Base-by-base conservation (phyloP, 305 asterid species). In the Fraxinus ornus region DNA sequence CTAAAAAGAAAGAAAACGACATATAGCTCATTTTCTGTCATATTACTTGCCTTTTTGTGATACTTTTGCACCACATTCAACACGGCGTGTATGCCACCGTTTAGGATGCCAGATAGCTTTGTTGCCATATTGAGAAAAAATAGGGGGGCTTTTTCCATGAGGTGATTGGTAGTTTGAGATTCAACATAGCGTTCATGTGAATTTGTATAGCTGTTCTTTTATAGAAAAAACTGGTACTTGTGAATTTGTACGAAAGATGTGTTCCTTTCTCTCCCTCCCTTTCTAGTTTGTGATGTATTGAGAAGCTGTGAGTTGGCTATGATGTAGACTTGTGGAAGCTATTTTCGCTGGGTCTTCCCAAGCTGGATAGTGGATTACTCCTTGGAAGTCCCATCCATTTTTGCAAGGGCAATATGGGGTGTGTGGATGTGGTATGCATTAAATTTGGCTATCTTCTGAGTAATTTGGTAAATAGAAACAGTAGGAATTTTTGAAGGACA, bases 1-100 rank as follows among this genome's bases (percentile, higher is more conserved):
- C 66, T 80, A 24, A 57, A 81, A 24, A 78, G 60, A 7, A 26
- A 12, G 64, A 81, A 73, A 72, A 22, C 71, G n/a, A 33, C 8
- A 33, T 22, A 3, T 15, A 12, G 39, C 70, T 64, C 35, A 32
- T 62, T 76, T 62, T 82, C 57, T 83, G 28, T 15, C 32, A 36
- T 78, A 33, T 70, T 1, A 24, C 72, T 21, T 76, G 10, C 78
- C 82, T 62, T 73, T 76, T 79, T 49, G 71, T 66, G 73, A 66
- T 26, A 66, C 73, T 66, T 66, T 0, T 26, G 70, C 35, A 10
- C 2, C 73, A 66, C 72, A 62, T 60, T 60, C 70, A 21, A 7
- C 70, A 21, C 5, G 1, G 70, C 1, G 0, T 60, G 28, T 8
- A 21, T 21, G 30, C 13, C 30, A 21, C 70, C 0, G 15, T 60